Evolutionary conservation across 257 asterid species (phyloP).

Genomic region (Apocynum venetum): DNA sequence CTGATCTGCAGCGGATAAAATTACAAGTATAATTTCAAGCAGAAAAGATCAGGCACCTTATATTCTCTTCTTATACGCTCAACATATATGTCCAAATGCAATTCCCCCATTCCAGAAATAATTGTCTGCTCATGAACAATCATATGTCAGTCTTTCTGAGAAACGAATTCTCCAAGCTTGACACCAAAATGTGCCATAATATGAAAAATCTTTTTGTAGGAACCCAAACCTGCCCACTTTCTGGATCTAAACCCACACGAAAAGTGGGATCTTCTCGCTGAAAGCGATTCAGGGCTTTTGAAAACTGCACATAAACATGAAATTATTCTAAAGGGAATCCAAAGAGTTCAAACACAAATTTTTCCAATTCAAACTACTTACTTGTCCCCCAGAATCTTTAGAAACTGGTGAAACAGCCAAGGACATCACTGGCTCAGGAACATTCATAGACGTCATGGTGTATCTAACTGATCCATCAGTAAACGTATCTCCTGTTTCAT

Average conservation of each 20-base stretch:
- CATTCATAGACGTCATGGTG: conserved; percentile 99
- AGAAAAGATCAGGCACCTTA: conserved; percentile 46
- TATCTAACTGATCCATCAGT: conserved; percentile 92
- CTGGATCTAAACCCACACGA: conserved; percentile 94
- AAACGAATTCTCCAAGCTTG: background rate
- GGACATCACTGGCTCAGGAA: conserved; percentile 99
- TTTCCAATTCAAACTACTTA: conserved; percentile 34
- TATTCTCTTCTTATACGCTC: conserved; percentile 98
- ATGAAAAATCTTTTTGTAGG: conserved; percentile 1
- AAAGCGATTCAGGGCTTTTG: conserved; percentile 97
- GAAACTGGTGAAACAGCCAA: conserved; percentile 92
- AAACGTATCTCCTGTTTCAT: conserved; percentile 85
- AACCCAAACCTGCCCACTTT: conserved; percentile 80
- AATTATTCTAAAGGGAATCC: conserved; percentile 5
- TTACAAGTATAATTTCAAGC: background rate
- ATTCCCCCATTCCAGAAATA: conserved; percentile 99
- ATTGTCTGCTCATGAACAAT: conserved; percentile 69
- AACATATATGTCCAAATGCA: conserved; percentile 92
- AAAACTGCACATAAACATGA: conserved; percentile 57
- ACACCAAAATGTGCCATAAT: conserved; percentile 3
- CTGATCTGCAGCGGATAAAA: background rate
- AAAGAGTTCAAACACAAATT: conserved; percentile 16
- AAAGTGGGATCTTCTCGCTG: conserved; percentile 98
- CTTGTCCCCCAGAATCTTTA: conserved; percentile 95
- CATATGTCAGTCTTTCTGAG: conserved; percentile 12